Base-by-base conservation (phyloP, 805 yeast genomes). In the Kuraishia borneana region DNA sequence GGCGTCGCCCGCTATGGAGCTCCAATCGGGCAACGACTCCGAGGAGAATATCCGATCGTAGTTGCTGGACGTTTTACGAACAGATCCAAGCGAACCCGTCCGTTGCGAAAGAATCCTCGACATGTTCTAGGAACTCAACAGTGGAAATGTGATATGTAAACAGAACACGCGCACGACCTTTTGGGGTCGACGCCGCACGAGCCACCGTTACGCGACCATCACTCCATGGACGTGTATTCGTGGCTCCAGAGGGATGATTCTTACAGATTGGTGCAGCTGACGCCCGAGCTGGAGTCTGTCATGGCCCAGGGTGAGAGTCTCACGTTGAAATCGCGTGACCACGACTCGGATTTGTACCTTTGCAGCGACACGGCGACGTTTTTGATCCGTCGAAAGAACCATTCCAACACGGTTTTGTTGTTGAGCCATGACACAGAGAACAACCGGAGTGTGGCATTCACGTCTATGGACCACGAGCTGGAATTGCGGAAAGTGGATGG, bases 321-420 rank as follows among this genome's bases (percentile, higher is more conserved):
- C 17, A 30, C 36, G 14, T 36, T 58, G 30, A 69, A 67, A 40
- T 50, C 73, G 4, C 44, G 65, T 1, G 37, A 39, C 17, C 36
- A 35, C 7, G 41, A 41, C 21, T 41, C 52, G 20, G 68, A 65
- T 30, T 70, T 83, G 6, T 84, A 73, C 21, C 51, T 85, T 12
- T 79, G 88, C 38, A 70, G 89, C 1, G 43, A 56, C 3, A 42
- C 56, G 20, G 53, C 62, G 33, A 81, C 94, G 0, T 87, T 73
- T 70, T 61, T 63, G 30, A 45, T 87, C 13, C 65, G 84, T 34
- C 88, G 81, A 46, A 78, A 82, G 61, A 83, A 84, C 49, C 96
- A 89, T 53, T 82, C 96, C 6, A 87, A 89, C 52, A 70, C 89
- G 4, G 76, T 83, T n/a, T 51, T 85, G 43, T 40, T 87, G 17